These are phyloP conservation scores for Symbiodinium natans DNA, from an alignment of 73 alveolate species.

Conservation along the genomic window DNA sequence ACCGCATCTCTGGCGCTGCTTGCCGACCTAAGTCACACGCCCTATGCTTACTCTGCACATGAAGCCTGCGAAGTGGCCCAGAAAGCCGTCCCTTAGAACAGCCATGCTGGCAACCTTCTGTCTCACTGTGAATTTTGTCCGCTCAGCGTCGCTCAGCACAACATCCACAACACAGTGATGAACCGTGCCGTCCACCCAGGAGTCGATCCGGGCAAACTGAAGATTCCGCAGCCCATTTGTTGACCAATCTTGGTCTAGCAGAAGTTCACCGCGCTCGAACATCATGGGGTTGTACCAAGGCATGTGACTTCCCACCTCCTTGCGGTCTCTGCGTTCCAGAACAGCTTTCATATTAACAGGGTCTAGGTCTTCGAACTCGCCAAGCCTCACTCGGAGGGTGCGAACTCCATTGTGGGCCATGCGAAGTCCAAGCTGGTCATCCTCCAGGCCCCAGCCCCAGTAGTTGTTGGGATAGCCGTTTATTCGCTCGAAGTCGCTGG, in stretches of 20 bases:
- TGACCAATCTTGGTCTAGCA: constrained; percentile 64
- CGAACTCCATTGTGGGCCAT: constrained; percentile 63
- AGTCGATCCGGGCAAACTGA: constrained; percentile 8
- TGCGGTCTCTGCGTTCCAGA: constrained; percentile 33
- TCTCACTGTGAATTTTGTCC: too few relatives aligned
- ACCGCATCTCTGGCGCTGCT: background rate
- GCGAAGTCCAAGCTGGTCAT: constrained; percentile 84
- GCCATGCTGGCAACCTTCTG: too few relatives aligned
- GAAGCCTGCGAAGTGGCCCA: too few relatives aligned
- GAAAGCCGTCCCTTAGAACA: too few relatives aligned
- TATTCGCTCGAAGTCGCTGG: constrained; percentile 39
- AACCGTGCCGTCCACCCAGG: constrained; percentile 19
- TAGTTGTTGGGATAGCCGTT: constrained; percentile 90
- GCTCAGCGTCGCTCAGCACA: too few relatives aligned
- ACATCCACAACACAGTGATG: constrained; percentile 42
- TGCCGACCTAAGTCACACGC: background rate
- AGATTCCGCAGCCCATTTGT: constrained; percentile 39
- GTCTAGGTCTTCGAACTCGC: constrained; percentile 65
- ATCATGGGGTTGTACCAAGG: constrained; percentile 70
- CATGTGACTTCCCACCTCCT: constrained; percentile 10
- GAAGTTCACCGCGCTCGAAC: constrained; percentile 23
- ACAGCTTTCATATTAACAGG: constrained; percentile 70
- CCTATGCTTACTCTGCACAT: too few relatives aligned
- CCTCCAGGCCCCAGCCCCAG: constrained; percentile 94
- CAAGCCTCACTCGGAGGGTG: constrained; percentile 52